A percentile compares a stretch with the other conserved stretches of the same genome.
Evolutionary conservation across 129 eudicot genomes (phyloP).

Genomic region (Lactuca saligna): DNA sequence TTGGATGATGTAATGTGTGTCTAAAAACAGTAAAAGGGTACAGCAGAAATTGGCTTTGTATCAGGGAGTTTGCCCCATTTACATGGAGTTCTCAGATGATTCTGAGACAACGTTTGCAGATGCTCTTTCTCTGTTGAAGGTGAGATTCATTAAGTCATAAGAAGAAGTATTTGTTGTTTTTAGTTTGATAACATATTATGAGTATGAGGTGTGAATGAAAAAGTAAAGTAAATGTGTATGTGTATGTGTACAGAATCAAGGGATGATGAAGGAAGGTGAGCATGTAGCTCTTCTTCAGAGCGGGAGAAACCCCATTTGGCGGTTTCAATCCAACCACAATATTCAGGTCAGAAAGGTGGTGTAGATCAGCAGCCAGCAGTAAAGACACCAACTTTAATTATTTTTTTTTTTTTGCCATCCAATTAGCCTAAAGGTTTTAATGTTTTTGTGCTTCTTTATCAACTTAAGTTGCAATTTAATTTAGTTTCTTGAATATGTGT

Average conservation of each 20-base stretch:
- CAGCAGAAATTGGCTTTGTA: conserved; percentile 93
- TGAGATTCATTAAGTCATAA: conserved; percentile 23
- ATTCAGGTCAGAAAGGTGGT: conserved; percentile 94
- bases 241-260: conserved; percentile 58
- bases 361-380: conserved; percentile 22
- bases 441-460: background rate
- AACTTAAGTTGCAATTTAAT: conserved; percentile 16
- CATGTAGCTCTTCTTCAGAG: conserved; percentile 96
- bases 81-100: conserved; percentile 82
- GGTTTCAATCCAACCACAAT: conserved; percentile 89
- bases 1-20: conserved; percentile 14
- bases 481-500: conserved; percentile 30
- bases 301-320: conserved; percentile 91
- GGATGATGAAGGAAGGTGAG: conserved; percentile 97
- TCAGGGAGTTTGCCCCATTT: conserved; percentile 94
- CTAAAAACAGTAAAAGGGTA: conserved; percentile 67
- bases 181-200: background rate
- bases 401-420: conserved; percentile 26
- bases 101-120: conserved; percentile 80
- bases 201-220: background rate
- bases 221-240: background rate
- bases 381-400: conserved; percentile 9
- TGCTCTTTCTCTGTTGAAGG: conserved; percentile 71
- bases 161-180: too few species aligned
- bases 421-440: background rate